Evolutionary conservation across 352 stramenopile species (phyloP).

Genomic region (Pythium angustatum): DNA sequence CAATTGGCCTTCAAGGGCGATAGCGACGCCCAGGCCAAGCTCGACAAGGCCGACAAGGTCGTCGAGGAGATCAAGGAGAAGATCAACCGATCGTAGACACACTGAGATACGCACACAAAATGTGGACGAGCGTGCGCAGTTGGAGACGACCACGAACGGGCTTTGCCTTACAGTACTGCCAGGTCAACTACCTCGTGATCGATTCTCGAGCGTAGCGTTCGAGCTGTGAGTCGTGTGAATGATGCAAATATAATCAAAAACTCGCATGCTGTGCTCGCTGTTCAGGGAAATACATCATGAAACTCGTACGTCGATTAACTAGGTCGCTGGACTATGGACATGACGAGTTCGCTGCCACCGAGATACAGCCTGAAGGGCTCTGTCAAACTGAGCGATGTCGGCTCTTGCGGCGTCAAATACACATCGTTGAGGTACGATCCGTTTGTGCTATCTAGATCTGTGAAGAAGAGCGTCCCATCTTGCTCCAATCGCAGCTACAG

Average conservation of each 20-base stretch:
- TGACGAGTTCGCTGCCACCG: conserved; percentile 51
- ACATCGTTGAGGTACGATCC: conserved; percentile 68
- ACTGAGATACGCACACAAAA: conserved; percentile 18
- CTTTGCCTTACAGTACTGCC: background rate
- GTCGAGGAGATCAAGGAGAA: conserved; percentile 73
- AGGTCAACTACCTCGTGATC: too few species aligned
- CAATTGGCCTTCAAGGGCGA: conserved; percentile 80
- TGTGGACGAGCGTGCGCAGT: conserved; percentile 6
- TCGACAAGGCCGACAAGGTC: conserved; percentile 79
- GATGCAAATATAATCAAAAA: conserved; percentile 23
- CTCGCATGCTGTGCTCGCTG: background rate
- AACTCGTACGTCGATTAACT: conserved; percentile 17
- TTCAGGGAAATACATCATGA: conserved; percentile 5
- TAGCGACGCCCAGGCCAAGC: conserved; percentile 54
- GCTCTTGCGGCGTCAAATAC: conserved; percentile 47
- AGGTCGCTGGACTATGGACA: conserved; percentile 53
- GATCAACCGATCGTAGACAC: conserved; percentile 34
- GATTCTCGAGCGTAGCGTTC: conserved; percentile 9
- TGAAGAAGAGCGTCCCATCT: conserved; percentile 62
- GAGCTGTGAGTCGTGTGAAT: conserved; percentile 13
- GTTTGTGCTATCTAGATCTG: conserved; percentile 83
- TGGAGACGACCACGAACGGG: background rate
- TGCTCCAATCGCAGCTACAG: conserved; percentile 65
- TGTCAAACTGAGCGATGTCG: conserved; percentile 40
- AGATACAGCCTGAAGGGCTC: conserved; percentile 55